A percentile compares a stretch with the other conserved stretches of the same genome.
These are phyloP conservation scores for Mortierella sp. DNA, from an alignment of 371 early-diverging fungal genomes.

Conservation along the genomic window DNA sequence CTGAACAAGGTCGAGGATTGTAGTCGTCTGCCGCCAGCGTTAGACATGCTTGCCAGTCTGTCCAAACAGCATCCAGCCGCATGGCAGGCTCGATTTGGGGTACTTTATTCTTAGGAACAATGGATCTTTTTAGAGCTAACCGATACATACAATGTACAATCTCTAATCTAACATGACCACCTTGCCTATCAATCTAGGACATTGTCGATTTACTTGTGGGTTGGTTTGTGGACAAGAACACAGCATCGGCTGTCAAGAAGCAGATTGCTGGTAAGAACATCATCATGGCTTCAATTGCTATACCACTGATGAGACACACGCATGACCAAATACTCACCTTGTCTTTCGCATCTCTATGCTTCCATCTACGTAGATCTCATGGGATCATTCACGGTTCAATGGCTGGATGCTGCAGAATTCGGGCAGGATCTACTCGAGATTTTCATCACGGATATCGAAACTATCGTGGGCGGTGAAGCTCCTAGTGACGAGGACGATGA, in stretches of 20 bases:
- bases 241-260: slow-evolving; percentile 58
- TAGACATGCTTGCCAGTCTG: slow-evolving; percentile 35
- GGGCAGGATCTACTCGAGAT: slow-evolving; percentile 44
- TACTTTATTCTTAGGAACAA: background rate
- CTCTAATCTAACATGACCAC: background rate
- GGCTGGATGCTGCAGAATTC: slow-evolving; percentile 30
- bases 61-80: slow-evolving; percentile 37
- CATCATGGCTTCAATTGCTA: background rate
- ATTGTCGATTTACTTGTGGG: slow-evolving; percentile 77
- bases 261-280: slow-evolving; percentile 61
- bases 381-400: slow-evolving; percentile 51
- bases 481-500: background rate
- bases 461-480: background rate
- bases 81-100: slow-evolving; percentile 48
- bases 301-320: background rate
- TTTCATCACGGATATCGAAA: slow-evolving; percentile 43
- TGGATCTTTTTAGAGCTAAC: background rate
- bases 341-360: background rate
- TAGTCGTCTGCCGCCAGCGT: slow-evolving; percentile 15
- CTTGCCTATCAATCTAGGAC: slow-evolving; percentile 57
- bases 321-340: background rate
- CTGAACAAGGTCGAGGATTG: slow-evolving; percentile 37
- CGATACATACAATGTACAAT: background rate
- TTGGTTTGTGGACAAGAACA: slow-evolving; percentile 73
- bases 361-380: slow-evolving; percentile 46